phyloP scores from a whole-genome alignment of 1,284 basidiomycete species.

The Rhodotorula sp. region DNA sequence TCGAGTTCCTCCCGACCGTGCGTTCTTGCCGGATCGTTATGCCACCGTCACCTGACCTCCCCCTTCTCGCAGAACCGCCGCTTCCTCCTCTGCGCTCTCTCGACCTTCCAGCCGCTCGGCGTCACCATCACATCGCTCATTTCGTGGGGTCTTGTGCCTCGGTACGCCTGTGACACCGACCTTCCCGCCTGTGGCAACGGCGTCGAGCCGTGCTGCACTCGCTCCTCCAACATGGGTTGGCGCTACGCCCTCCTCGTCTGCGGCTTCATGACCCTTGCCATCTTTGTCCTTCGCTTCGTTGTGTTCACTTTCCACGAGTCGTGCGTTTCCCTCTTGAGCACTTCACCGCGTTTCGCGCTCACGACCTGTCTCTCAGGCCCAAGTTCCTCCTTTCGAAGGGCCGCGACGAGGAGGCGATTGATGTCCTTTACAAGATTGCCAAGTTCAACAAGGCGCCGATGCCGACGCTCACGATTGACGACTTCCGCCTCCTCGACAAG shows the following conservation, averaged over 20 bases:
- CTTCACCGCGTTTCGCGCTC: no score
- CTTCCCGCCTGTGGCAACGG: slow-evolving; percentile 44
- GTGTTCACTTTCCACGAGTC: slow-evolving; percentile 73
- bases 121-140: slow-evolving; percentile 57
- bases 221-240: slow-evolving; percentile 63
- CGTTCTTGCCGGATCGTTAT: neutral
- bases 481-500: slow-evolving; percentile 42
- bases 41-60: no score
- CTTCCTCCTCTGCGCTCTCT: slow-evolving; percentile 54
- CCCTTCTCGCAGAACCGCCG: slow-evolving; percentile 45
- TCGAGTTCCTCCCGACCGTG: slow-evolving; percentile 56
- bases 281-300: slow-evolving; percentile 68
- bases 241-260: slow-evolving; percentile 66
- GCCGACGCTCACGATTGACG: slow-evolving; percentile 42
- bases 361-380: slow-evolving; percentile 22
- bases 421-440: slow-evolving; percentile 68
- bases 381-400: slow-evolving; percentile 67
- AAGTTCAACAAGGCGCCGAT: slow-evolving; percentile 61
- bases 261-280: slow-evolving; percentile 44
- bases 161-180: slow-evolving; percentile 43
- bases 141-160: slow-evolving; percentile 55
- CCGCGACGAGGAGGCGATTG: slow-evolving; percentile 68
- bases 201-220: slow-evolving; percentile 46
- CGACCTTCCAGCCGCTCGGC: slow-evolving; percentile 54
- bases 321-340: slow-evolving; percentile 47